Evolutionary conservation across 768 basidiomycete genomes (phyloP).

Genomic region (Pilatotrama ljubarskyi): DNA sequence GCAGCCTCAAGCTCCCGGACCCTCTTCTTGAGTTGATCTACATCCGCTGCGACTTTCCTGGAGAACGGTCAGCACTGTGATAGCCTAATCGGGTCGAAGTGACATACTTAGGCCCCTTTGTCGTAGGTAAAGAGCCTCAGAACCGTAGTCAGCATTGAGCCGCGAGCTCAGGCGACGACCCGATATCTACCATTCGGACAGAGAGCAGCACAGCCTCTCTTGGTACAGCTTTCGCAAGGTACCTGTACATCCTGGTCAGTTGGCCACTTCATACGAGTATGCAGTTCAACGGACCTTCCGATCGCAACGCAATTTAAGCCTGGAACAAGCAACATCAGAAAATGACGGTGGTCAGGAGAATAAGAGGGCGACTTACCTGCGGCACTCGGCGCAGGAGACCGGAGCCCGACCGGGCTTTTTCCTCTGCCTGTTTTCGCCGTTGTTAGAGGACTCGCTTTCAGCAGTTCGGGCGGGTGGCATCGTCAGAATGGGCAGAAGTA

Average conservation of each 20-base stretch:
- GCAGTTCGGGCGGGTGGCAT: background rate
- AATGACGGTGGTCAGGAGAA: background rate
- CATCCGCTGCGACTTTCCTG: conserved; percentile 61
- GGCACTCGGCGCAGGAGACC: conserved; percentile 40
- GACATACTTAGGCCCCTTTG: conserved; percentile 60
- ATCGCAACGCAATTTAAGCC: conserved; percentile 37
- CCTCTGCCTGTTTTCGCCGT: conserved; percentile 33
- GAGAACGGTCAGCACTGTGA: background rate
- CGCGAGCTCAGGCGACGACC: background rate
- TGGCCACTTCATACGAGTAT: background rate
- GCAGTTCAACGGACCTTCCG: conserved; percentile 25
- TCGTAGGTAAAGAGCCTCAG: conserved; percentile 54
- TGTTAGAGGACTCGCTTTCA: background rate
- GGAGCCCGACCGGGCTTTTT: conserved; percentile 50
- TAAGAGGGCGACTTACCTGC: conserved; percentile 27
- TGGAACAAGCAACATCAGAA: conserved; percentile 4
- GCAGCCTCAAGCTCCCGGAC: conserved; percentile 67
- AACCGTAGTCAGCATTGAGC: background rate
- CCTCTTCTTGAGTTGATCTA: conserved; percentile 66
- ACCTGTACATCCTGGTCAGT: conserved; percentile 42
- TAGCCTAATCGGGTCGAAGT: background rate
- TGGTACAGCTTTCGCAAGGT: conserved; percentile 77
- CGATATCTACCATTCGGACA: conserved; percentile 67
- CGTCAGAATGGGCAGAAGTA: no score
- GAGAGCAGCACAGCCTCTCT: conserved; percentile 73